Evolutionary conservation across 805 yeast species (phyloP), one percentile per base, ranked within the genome.

Genomic region (Spencermartinsiella europaea): DNA sequence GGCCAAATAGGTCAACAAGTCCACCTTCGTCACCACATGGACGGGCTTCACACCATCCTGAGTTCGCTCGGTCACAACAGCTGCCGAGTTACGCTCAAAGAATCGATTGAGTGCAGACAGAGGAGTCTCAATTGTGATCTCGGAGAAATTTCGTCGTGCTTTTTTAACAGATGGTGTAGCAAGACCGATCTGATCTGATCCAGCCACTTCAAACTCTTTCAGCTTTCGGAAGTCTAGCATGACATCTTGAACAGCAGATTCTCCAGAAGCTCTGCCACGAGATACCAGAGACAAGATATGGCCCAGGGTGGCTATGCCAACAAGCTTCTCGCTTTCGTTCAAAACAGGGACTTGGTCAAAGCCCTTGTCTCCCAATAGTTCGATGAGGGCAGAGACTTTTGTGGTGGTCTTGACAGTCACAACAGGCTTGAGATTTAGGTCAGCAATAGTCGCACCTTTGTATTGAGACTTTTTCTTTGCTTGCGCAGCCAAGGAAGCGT

Each of bases 1-100:
- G 28, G 67, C 62, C 45, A 67, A 51, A 48, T 57, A 66, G 16
- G 83, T 76, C 58, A 86, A 72, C 64, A 86, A 73, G 66, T 86
- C 95, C 61, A 86, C 91, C 73, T 86, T 86, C 50, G 95, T 86
- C 48, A 85, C 95, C 49, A 86, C 82, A 64, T 86, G 91, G 40
- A 85, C 74, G 41, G 95, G 93, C 60, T 76, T 81, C 35, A 81
- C 80, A 3, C 66, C 68, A 27, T 55, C 55, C 12, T 50, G 50
- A n/a, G 62, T 60, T 21, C 57, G 41, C 59, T 83, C 90, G 40
- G 95, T 85, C 48, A 86, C 85, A 57, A 86, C 77, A 33, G 93
- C 95, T 54, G 85, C 80, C 10, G 95, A 84, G 67, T 85, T 82
- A 60, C 81, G 85, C 70, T 86, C 95, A 58, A 86, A 86, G 68